Base-by-base conservation (phyloP, 768 basidiomycete genomes). In the Tulasnella sp. region DNA sequence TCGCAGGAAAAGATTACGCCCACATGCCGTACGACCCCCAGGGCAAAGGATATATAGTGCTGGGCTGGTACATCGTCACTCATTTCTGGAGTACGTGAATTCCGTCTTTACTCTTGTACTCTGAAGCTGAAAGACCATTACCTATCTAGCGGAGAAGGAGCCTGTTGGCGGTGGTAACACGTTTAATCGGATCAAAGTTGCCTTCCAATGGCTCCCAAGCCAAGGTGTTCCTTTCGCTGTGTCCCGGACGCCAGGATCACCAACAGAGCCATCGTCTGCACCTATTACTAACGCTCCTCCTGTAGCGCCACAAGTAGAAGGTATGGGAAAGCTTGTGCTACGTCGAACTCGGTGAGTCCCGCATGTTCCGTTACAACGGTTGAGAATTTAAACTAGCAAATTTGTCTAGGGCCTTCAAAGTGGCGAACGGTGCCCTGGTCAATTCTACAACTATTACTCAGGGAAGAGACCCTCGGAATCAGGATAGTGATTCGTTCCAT, bases 161-260 rank as follows among this genome's bases (percentile, higher is more conserved):
- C 21, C 55, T 19, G 29, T 44, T 15, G 55, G 41, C 8, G 19
- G 21, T 24, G 55, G 34, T 11, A 45, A 45, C 15, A 21, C 30
- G 21, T 56, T 86, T n/a, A 76, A 87, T 11, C 75, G 88, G 5
- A 87, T 81, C 68, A 91, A 90, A 68, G 89, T 91, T 65, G 82
- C 84, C 3, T 91, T 91, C 64, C 84, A 85, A 64, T 91, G 88
- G 87, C 87, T 86, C 63, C 78, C 83, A 61, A 78, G 75, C 44
- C 88, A 90, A 73, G 86, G 71, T 4, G 65, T 69, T 41, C 78
- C 79, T 1, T 80, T 80, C 80, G 81, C 79, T 78, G 48, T 48
- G 47, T n/a, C 27, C 5, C 19, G n/a, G 19, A n/a, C n/a, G n/a
- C n/a, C n/a, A n/a, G n/a, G n/a, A n/a, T n/a, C n/a, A n/a, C n/a